A percentile compares a stretch with the other conserved stretches of the same genome.
Evolutionary conservation across 2,329 filamentous ascomycete species (phyloP).

Genomic region (Colletotrichum orbiculare): DNA sequence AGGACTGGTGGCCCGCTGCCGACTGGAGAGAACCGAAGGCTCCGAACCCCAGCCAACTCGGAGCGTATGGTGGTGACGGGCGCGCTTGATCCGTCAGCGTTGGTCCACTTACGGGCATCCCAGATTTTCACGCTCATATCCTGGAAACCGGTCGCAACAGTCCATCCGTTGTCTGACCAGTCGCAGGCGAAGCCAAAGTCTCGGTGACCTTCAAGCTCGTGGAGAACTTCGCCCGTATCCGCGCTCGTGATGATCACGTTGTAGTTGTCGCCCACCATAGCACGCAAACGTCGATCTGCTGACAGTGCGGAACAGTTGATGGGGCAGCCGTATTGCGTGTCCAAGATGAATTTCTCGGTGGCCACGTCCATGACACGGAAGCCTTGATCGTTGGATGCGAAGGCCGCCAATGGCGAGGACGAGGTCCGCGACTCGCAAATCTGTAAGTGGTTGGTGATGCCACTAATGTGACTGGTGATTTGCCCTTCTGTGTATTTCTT

Average conservation of each 20-base stretch:
- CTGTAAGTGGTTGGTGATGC: conserved; percentile 74
- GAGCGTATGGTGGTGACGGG: conserved; percentile 68
- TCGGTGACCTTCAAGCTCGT: conserved; percentile 70
- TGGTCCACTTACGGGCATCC: conserved; percentile 78
- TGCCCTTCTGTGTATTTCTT: conserved; percentile 54
- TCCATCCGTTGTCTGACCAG: conserved; percentile 82
- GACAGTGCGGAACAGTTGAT: conserved; percentile 81
- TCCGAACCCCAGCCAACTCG: conserved; percentile 76
- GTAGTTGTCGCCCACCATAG: conserved; percentile 76
- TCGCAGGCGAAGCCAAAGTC: conserved; percentile 83
- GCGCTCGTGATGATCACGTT: conserved; percentile 76
- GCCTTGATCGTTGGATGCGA: conserved; percentile 71
- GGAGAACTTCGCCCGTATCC: conserved; percentile 69
- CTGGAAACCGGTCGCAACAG: conserved; percentile 81
- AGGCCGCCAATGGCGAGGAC: conserved; percentile 64
- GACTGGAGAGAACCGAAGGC: conserved; percentile 76
- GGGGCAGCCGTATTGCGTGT: conserved; percentile 65
- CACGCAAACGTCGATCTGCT: conserved; percentile 76
- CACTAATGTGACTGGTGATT: conserved; percentile 60
- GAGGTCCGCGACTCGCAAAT: conserved; percentile 65
- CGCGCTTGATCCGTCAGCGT: conserved; percentile 58
- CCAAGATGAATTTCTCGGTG: conserved; percentile 68
- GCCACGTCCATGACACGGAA: conserved; percentile 69
- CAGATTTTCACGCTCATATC: conserved; percentile 79
- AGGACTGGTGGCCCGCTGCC: conserved; percentile 75